Evolutionary conservation across 2,329 filamentous ascomycete genomes (phyloP), one percentile per base, ranked within the genome.

Genomic region (Colletotrichum spaethianum): DNA sequence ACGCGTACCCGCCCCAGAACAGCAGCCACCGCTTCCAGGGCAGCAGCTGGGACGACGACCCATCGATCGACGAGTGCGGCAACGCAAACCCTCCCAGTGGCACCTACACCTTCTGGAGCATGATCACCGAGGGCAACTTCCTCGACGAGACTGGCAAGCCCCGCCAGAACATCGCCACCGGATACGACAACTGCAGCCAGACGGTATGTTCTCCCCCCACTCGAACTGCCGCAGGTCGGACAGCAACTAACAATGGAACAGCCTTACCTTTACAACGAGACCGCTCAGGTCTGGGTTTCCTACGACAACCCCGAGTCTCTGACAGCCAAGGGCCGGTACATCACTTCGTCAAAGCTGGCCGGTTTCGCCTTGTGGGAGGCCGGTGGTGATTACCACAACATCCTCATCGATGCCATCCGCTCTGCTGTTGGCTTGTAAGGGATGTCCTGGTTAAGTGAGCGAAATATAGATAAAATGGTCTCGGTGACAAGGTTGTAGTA

Each of bases 1-100:
- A 72, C 70, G 65, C 70, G 11, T 72, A 40, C 46, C 70, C 70
- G 5, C 16, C 28, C 20, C 70, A 72, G 60, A 72, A 72, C 65
- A 70, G 65, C 70, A 44, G 59, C 53, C 12, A 70, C 70, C 70
- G 70, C 38, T 64, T 72, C 60, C 70, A 70, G 65, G 70, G 70
- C 70, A 56, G 70, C 70, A 70, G 65, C 70, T 72, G 70, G 70
- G 70, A 72, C 46, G 38, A 72, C 44, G 70, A 72, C 70, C 70
- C 70, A 31, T 20, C 44, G 2, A 40, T 72, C 53, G 70, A 72
- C 28, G 65, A 72, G 23, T 72, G 70, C 60, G 70, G 70, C 53
- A 60, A 59, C 65, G 23, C 70, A n/a, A 31, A 48, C 7, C 70
- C 70, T 38, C 70, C 53, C 18, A 64, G 65, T 20, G 70, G 70